Evolutionary conservation across 768 basidiomycete species (phyloP).

Genomic region (Rhizopogon rudus): DNA sequence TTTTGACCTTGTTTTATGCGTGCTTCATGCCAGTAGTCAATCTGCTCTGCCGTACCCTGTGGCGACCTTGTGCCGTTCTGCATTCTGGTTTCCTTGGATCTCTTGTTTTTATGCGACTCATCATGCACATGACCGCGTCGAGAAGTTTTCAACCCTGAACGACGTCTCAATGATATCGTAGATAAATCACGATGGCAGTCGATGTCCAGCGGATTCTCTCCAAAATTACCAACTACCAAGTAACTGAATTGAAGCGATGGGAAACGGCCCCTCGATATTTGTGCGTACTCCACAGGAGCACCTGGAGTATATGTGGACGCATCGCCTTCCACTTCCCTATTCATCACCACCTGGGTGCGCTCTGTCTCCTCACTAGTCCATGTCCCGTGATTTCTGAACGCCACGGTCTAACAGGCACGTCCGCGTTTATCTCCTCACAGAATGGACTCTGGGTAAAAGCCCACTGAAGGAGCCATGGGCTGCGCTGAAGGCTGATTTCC

Average conservation of each 20-base stretch:
- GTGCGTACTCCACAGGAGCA: slow-evolving; percentile 8
- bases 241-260: background rate
- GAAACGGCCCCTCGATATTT: slow-evolving; percentile 6
- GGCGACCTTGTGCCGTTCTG: background rate
- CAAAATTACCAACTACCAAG: background rate
- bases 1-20: background rate
- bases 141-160: background rate
- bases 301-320: slow-evolving; percentile 4
- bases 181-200: background rate
- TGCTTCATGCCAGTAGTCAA: background rate
- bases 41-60: background rate
- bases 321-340: background rate
- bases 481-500: slow-evolving; percentile 22
- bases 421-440: slow-evolving; percentile 27
- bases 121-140: background rate
- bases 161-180: background rate
- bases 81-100: background rate
- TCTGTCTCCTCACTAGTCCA: background rate
- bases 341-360: slow-evolving; percentile 3
- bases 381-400: background rate
- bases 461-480: slow-evolving; percentile 22
- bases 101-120: background rate
- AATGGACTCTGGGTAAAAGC: slow-evolving; percentile 23
- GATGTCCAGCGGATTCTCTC: background rate
- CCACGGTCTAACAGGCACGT: slow-evolving; percentile 15